Evolutionary conservation across 176 grass and related monocot genomes (phyloP), one percentile per base, ranked within the genome.

Genomic region (Carex parvula): DNA sequence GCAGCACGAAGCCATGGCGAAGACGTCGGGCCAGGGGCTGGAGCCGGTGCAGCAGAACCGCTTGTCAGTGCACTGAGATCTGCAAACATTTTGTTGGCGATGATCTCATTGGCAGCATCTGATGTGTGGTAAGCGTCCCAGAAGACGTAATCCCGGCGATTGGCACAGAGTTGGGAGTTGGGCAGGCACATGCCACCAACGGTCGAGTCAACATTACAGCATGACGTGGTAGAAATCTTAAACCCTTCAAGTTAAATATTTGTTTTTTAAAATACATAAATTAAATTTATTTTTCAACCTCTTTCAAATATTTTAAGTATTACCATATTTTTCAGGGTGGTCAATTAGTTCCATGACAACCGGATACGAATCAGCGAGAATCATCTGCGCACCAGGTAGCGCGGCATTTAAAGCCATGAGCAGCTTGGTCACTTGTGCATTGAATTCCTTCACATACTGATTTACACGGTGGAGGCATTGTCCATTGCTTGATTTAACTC

Each of bases 111-210:
- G 37, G 96, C 96, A 17, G 96, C 91, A 56, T 99, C 96, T 7
- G 93, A 94, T 74, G 96, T 95, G 88, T 95, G 96, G 81, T 94
- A 95, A 3, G 93, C 96, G 60, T 99, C 96, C 93, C 93, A 99
- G 90, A 99, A 95, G 39, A 99, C 91, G 65, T 89, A 99, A 39
- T 87, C 89, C 26, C 32, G 82, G 86, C 96, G 93, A 79, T 99
- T 82, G 52, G 41, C 13, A 62, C 96, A 99, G 60, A 99, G 91
- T 18, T n/a, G 30, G 10, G 96, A 92, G 18, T 89, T 99, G 18
- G 96, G 96, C 88, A 99, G 79, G 91, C 93, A 99, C 67, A 99
- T 90, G 4, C 91, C 96, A 1, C 91, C 96, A 48, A 95, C 89
- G 15, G 91, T 84, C 6, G 91, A 89, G 85, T 92, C 91, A 60